Conservation (phyloP, 2,329 filamentous ascomycete species). For the Dryadomyces quercus-mongolicae region DNA sequence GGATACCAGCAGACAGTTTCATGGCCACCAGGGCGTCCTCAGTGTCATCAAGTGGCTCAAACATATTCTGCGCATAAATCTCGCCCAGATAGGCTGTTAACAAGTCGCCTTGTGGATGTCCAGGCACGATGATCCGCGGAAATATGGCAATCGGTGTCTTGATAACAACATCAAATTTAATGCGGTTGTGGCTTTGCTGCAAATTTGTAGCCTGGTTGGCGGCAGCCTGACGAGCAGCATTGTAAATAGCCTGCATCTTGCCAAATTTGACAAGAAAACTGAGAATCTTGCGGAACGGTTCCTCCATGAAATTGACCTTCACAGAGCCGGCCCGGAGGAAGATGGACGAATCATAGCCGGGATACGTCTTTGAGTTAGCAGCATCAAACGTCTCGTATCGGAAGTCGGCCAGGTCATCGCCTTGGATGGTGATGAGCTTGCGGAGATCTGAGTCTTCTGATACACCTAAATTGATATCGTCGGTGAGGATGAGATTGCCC, state of each 20-base stretch:
- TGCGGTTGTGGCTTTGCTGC: slow-evolving; percentile 77
- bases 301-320: slow-evolving; percentile 93
- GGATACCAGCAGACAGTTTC: slow-evolving; percentile 80
- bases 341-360: slow-evolving; percentile 88
- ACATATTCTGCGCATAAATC: slow-evolving; percentile 93
- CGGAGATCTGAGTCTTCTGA: slow-evolving; percentile 69
- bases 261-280: slow-evolving; percentile 98
- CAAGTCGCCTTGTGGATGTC: slow-evolving; percentile 61
- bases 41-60: slow-evolving; percentile 71
- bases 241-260: slow-evolving; percentile 98
- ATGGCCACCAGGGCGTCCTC: slow-evolving; percentile 66
- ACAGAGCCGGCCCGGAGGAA: slow-evolving; percentile 86
- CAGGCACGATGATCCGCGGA: slow-evolving; percentile 62
- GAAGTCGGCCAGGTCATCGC: slow-evolving; percentile 91
- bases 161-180: slow-evolving; percentile 88
- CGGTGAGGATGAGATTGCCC: slow-evolving; percentile 77
- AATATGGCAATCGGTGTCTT: slow-evolving; percentile 96
- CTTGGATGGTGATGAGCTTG: slow-evolving; percentile 86
- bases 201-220: slow-evolving; percentile 88
- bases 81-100: slow-evolving; percentile 91
- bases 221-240: slow-evolving; percentile 87
- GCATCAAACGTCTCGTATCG: slow-evolving; percentile 92
- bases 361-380: slow-evolving; percentile 58
- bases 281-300: slow-evolving; percentile 96
- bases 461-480: slow-evolving; percentile 88